Evolutionary conservation across 2,329 filamentous ascomycete genomes (phyloP), one percentile per base, ranked within the genome.

Genomic region (Beauveria sp.): DNA sequence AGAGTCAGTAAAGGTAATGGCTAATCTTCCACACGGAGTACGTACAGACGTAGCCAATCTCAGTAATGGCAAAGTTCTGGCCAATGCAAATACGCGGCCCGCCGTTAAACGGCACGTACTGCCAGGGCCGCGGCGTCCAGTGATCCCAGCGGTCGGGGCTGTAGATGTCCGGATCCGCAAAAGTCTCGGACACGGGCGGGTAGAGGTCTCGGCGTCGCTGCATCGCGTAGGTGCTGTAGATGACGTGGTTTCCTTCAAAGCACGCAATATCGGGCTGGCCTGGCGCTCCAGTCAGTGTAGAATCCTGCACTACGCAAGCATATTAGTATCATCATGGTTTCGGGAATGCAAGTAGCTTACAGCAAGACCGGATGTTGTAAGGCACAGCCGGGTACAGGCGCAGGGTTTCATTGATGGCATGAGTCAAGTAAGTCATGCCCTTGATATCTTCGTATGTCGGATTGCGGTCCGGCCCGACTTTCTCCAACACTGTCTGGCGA

Each of bases 361-460:
- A 80, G 14, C 90, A 84, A 38, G 87, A 77, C 64, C 91, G 87
- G 57, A 91, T 82, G 74, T 95, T 95, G 78, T 89, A 89, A 1
- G 91, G 90, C 1, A 95, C 88, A 16, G 85, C 81, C 0, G 90
- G 90, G 73, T 93, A 91, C 12, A 93, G 75, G 16, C 91, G 86
- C 63, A 93, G 82, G 0, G 85, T 89, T 76, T 96, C 91, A 75
- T 90, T 88, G 68, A 96, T 81, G 55, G 89, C 76, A 67, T 87
- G 80, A 73, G 85, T 79, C 62, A 95, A 83, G 72, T 93, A 96
- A 68, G 89, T 88, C 91, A 96, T 96, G 66, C 82, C 82, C 79
- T 96, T 96, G 63, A 96, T 80, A 70, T 96, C 84, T 14, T 85
- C 82, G 72, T 96, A 96, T 0, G 88, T 91, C 0, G 88, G 87